Base-by-base conservation (phyloP, 202 grass and related monocot genomes). In the Setaria viridis region DNA sequence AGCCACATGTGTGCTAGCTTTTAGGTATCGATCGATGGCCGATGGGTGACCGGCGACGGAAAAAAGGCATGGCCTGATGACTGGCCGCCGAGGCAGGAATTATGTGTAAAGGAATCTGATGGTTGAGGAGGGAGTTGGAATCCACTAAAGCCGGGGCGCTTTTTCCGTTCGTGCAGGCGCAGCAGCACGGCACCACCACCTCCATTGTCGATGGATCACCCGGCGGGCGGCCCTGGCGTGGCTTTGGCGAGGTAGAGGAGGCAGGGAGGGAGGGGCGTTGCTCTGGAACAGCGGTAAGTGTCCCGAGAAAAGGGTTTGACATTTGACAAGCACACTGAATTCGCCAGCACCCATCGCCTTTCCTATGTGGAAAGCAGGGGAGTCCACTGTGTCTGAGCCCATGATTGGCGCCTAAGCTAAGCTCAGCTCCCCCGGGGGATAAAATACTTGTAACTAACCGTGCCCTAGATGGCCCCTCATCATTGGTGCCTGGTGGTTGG, bases 51-150 rank as follows among this genome's bases (percentile, higher is more conserved):
- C 25, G 25, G 72, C n/a, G 30, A 34, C 14, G 8, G 8, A 74
- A 80, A 41, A 41, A 79, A 69, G 64, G 56, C 62, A 62, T 1
- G 56, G 49, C 54, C 72, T 66, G 85, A 83, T 66, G 85, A 83
- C 84, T 50, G 74, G 67, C 76, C 45, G 87, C 79, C 4, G 80
- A 87, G 81, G 80, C 87, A 80, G 62, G 76, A 76, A 87, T 87
- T 84, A 85, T 79, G 87, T 93, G 93, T 89, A 95, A 93, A 95
- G 89, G 84, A 88, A 88, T 91, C 77, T 92, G 50, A 86, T 93
- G 84, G 84, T 85, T 89, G 89, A 47, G 77, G 66, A 88, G 80
- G 94, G 91, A 95, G 89, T 93, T 95, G 94, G 94, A 95, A 87
- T 93, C 88, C 91, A 95, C 91, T 74, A 71, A 85, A 86, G 84